Evolutionary conservation across 139 green algal genomes (phyloP).

Genomic region (Desmodesmus armatus): DNA sequence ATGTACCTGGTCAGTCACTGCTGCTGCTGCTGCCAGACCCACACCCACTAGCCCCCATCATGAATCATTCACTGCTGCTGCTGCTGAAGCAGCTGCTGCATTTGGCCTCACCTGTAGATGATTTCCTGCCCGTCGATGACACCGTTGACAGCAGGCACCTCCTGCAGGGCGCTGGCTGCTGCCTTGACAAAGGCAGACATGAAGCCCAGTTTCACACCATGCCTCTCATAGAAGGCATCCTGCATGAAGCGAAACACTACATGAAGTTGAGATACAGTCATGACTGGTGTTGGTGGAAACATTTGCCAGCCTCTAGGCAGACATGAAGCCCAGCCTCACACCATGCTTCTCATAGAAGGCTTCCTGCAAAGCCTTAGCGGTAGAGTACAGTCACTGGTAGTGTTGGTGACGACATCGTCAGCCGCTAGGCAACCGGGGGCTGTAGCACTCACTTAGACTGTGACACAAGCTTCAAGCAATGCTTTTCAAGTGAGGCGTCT

Average conservation of each 20-base stretch:
- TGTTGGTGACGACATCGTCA: too few species aligned
- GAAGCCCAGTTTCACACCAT: constrained; percentile 99
- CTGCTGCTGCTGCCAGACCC: too few species aligned
- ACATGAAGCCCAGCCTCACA: constrained; percentile 99
- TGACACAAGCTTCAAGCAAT: constrained; percentile 98
- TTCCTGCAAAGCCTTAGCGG: too few species aligned
- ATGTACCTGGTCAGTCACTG: too few species aligned
- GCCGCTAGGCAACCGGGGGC: too few species aligned
- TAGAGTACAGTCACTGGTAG: too few species aligned
- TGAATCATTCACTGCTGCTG: constrained; percentile 46
- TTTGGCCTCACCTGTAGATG: constrained; percentile 84
- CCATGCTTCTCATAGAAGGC: constrained; percentile 96
- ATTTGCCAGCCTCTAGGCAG: too few species aligned
- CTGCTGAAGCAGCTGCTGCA: too few species aligned
- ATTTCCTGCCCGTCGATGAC: constrained; percentile 96
- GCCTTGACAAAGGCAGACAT: constrained; percentile 99
- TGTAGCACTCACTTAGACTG: too few species aligned
- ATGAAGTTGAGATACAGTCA: not conserved
- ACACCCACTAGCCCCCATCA: too few species aligned
- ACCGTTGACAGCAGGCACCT: constrained; percentile 93
- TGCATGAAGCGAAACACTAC: constrained; percentile 53
- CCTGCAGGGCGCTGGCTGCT: constrained; percentile 81
- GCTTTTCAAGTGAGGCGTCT: constrained; percentile 94
- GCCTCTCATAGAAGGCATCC: constrained; percentile 95
- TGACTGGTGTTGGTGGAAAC: too few species aligned